A percentile compares a stretch with the other conserved stretches of the same genome.
phyloP scores from a whole-genome alignment of 2,329 filamentous ascomycete genomes.

The Fusarium ramigenum region DNA sequence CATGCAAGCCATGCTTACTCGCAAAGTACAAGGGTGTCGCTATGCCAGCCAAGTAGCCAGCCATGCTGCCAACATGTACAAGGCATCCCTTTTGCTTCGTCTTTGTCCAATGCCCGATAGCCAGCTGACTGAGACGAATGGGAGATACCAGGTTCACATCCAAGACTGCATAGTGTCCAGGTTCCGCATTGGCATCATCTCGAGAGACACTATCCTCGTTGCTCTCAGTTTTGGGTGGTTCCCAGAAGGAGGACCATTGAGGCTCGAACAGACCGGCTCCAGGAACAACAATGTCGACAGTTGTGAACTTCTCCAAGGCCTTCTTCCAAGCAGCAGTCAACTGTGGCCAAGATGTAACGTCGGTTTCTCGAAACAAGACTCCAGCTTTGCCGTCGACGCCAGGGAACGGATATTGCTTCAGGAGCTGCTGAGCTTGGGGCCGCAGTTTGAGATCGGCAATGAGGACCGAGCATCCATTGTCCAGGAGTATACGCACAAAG shows the following conservation, averaged over 20 bases:
- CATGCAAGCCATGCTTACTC: conserved; percentile 51
- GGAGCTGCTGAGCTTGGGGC: conserved; percentile 47
- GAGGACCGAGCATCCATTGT: conserved; percentile 50
- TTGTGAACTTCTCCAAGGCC: conserved; percentile 42
- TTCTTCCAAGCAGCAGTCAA: conserved; percentile 45
- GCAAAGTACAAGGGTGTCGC: conserved; percentile 50
- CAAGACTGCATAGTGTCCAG: conserved; percentile 48
- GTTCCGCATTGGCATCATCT: conserved; percentile 43
- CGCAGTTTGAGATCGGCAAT: conserved; percentile 50
- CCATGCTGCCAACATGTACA: conserved; percentile 49
- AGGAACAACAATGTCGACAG: conserved; percentile 50
- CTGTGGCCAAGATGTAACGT: conserved; percentile 51
- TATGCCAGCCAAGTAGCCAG: conserved; percentile 43
- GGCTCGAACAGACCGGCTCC: conserved; percentile 53
- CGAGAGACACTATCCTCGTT: conserved; percentile 42
- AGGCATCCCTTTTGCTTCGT: conserved; percentile 43
- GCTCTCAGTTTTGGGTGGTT: conserved; percentile 44
- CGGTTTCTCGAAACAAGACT: conserved; percentile 49
- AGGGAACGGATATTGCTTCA: conserved; percentile 45
- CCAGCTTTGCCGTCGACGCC: conserved; percentile 32
- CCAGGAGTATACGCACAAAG: conserved; percentile 48
- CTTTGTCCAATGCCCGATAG: conserved; percentile 50
- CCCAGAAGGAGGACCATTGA: conserved; percentile 49
- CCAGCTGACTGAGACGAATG: conserved; percentile 51
- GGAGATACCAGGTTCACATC: conserved; percentile 52